Conservation (phyloP, 495 filamentous ascomycete genomes). For the Penicillium bovifimosum region DNA sequence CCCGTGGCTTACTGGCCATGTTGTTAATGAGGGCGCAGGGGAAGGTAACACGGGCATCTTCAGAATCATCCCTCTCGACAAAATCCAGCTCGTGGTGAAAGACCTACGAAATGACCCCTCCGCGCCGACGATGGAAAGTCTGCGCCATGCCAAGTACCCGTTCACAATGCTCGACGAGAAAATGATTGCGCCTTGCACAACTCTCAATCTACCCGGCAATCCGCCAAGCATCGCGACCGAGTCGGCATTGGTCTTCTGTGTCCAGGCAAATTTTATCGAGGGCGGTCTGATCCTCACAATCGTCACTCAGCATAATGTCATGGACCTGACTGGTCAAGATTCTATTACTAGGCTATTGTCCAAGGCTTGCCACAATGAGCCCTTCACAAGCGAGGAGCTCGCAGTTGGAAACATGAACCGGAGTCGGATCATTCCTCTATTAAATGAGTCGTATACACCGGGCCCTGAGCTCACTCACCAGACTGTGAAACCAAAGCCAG, state of each 20-base stretch:
- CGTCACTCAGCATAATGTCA: conserved; percentile 42
- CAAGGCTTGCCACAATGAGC: conserved; percentile 46
- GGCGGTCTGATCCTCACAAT: conserved; percentile 47
- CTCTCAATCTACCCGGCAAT: conserved; percentile 27
- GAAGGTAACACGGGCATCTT: conserved; percentile 35
- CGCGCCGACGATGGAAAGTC: conserved; percentile 34
- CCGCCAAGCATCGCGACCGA: conserved; percentile 15
- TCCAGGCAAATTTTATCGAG: conserved; percentile 50
- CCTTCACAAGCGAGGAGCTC: conserved; percentile 43
- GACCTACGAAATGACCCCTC: conserved; percentile 33
- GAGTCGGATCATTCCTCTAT: conserved; percentile 35
- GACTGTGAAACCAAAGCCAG: conserved; percentile 17
- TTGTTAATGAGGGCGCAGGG: conserved; percentile 37
- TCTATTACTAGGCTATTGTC: conserved; percentile 45
- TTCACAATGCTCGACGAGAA: conserved; percentile 50
- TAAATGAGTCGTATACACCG: conserved; percentile 30
- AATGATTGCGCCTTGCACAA: conserved; percentile 42
- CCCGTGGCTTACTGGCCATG: conserved; percentile 51
- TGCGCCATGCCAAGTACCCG: conserved; percentile 41
- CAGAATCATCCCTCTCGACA: conserved; percentile 33
- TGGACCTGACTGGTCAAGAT: conserved; percentile 51
- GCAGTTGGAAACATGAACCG: conserved; percentile 40
- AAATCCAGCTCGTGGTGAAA: conserved; percentile 39
- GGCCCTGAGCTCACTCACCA: conserved; percentile 30
- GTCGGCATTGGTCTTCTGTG: conserved; percentile 38